Conservation (phyloP, 495 filamentous ascomycete genomes). For the Daldinia bambusicola region DNA sequence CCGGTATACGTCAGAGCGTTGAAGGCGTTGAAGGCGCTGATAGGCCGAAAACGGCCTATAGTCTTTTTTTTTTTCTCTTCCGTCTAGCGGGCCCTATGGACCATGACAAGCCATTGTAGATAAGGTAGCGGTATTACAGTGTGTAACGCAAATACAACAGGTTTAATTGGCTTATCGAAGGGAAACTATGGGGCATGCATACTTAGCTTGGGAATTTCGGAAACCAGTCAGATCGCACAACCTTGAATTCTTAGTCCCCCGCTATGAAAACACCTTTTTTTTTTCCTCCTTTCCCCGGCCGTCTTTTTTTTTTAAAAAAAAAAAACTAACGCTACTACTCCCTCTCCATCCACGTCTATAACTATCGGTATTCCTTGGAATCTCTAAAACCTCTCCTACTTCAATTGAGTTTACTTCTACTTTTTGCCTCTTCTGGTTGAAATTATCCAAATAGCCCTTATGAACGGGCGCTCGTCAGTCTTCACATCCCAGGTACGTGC, state of each 20-base stretch:
- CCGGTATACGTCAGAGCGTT: conserved; percentile 6
- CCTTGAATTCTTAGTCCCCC: conserved; percentile 31
- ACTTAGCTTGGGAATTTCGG: conserved; percentile 30
- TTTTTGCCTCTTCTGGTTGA: conserved; percentile 38
- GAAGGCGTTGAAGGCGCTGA: neutral
- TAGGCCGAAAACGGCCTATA: conserved; percentile 35
- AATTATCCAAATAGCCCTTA: conserved; percentile 70
- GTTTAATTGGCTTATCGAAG: conserved; percentile 19
- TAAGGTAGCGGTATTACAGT: conserved; percentile 24
- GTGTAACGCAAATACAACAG: conserved; percentile 29
- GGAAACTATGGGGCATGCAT: conserved; percentile 20
- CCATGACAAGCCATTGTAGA: conserved; percentile 10
- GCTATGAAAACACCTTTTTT: conserved; percentile 36
- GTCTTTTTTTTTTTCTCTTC: conserved; percentile 25
- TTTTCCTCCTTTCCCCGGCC: conserved; percentile 27
- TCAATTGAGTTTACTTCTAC: conserved; percentile 1
- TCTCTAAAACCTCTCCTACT: neutral
- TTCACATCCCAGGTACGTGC: conserved; percentile 94
- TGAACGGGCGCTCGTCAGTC: conserved; percentile 91
- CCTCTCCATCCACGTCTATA: conserved; percentile 30
- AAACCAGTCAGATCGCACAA: conserved; percentile 42
- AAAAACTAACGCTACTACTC: conserved; percentile 26
- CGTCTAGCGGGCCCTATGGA: neutral
- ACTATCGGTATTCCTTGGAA: conserved; percentile 10
- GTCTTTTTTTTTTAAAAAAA: no score